Conservation (phyloP, 1,139 yeast genomes). For the Ogataea hybrid region DNA sequence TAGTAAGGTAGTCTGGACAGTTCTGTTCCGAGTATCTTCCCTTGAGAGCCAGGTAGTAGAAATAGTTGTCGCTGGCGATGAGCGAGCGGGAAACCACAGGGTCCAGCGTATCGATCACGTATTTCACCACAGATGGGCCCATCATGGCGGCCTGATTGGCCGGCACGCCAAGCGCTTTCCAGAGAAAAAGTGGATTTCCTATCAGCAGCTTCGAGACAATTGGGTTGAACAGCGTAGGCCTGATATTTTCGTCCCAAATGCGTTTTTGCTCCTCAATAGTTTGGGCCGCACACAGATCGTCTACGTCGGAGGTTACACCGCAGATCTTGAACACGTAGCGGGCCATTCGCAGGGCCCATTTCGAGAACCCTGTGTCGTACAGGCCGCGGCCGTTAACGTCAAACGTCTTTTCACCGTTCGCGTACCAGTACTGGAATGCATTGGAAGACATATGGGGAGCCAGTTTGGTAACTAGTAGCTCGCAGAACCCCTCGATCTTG, state of each 20-base stretch:
- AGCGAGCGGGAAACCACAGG: constrained; percentile 65
- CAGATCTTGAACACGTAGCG: constrained; percentile 54
- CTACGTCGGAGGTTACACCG: constrained; percentile 53
- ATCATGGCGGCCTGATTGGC: constrained; percentile 80
- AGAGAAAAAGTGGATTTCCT: constrained; percentile 77
- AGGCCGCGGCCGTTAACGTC: constrained; percentile 54
- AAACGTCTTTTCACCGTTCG: constrained; percentile 59
- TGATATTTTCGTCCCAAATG: constrained; percentile 61
- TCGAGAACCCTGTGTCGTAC: constrained; percentile 78
- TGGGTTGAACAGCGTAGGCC: constrained; percentile 71
- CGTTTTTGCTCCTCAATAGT: constrained; percentile 59
- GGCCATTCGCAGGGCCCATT: constrained; percentile 80
- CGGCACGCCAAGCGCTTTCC: constrained; percentile 90
- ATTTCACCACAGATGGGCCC: constrained; percentile 67
- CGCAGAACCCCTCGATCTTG: constrained; percentile 49
- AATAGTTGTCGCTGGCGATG: constrained; percentile 71
- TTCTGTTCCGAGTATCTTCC: constrained; percentile 61
- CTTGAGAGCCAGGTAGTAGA: constrained; percentile 66
- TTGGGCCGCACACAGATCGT: constrained; percentile 54
- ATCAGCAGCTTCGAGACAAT: constrained; percentile 63
- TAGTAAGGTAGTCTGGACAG: constrained; percentile 75
- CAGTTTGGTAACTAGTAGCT: constrained; percentile 53
- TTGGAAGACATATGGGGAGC: constrained; percentile 74
- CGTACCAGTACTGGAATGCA: constrained; percentile 79
- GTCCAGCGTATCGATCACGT: constrained; percentile 74